Conservation (phyloP, 208 protist genomes). For the Leptomonas pyrrhocoris region DNA sequence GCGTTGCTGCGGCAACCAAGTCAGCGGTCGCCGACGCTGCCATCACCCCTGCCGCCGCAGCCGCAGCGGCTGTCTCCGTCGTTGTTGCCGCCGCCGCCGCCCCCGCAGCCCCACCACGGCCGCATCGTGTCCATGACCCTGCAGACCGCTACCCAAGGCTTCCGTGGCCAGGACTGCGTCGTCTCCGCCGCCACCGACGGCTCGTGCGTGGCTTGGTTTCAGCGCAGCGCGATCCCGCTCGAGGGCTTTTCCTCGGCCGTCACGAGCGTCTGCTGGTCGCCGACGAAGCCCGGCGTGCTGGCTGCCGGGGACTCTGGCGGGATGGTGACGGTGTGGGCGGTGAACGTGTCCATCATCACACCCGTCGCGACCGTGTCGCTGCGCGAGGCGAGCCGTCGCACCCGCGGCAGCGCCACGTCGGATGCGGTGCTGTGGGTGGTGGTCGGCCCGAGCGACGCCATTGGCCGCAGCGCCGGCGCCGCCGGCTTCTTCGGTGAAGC, state of each 20-base stretch:
- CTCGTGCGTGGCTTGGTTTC: constrained; percentile 63
- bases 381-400: constrained; percentile 19
- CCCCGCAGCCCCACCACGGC: constrained; percentile 39
- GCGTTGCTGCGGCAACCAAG: too few relatives aligned
- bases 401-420: constrained; percentile 15
- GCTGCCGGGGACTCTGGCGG: constrained; percentile 67
- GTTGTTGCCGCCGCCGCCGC: background rate
- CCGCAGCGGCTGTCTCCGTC: background rate
- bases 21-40: too few relatives aligned
- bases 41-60: background rate
- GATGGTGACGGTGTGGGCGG: constrained; percentile 60
- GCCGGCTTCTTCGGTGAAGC: constrained; percentile 2
- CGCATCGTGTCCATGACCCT: constrained; percentile 47
- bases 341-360: constrained; percentile 41
- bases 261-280: constrained; percentile 71
- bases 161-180: constrained; percentile 45
- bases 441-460: background rate
- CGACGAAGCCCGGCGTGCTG: constrained; percentile 61
- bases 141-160: constrained; percentile 45
- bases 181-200: constrained; percentile 56
- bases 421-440: constrained; percentile 22
- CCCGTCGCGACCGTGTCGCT: constrained; percentile 52
- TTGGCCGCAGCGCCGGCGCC: background rate
- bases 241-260: constrained; percentile 60
- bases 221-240: constrained; percentile 35